Conservation (phyloP, 805 yeast genomes). For the Candida ascalaphidarum region DNA sequence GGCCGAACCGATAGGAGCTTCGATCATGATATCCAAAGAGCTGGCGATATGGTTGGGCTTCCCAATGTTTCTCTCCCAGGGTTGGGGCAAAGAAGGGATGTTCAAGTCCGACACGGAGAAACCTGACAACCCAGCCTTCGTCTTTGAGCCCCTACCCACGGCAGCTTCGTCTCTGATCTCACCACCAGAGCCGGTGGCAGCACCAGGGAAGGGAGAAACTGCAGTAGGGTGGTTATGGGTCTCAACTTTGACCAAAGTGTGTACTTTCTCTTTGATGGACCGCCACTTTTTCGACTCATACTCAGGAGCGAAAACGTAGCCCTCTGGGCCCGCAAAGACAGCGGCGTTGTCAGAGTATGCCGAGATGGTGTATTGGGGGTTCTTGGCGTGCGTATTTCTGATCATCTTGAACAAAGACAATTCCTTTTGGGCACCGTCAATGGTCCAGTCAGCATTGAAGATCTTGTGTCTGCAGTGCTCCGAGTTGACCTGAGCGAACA, state of each 20-base stretch:
- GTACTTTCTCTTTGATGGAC: constrained; percentile 68
- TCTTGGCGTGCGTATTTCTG: constrained; percentile 78
- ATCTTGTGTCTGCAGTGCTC: constrained; percentile 99
- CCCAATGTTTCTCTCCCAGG: constrained; percentile 92
- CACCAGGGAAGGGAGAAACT: constrained; percentile 98
- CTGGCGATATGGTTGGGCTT: constrained; percentile 91
- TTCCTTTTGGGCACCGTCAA: constrained; percentile 72
- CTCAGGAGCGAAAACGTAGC: constrained; percentile 74
- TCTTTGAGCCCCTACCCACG: constrained; percentile 95
- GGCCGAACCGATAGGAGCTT: constrained; percentile 96
- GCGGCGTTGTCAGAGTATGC: constrained; percentile 99
- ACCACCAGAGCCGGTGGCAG: constrained; percentile 99
- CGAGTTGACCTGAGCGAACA: constrained; percentile 99
- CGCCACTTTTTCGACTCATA: constrained; percentile 63
- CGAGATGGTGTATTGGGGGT: constrained; percentile 76
- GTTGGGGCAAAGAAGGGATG: constrained; percentile 80
- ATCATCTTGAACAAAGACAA: constrained; percentile 86
- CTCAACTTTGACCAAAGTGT: constrained; percentile 90
- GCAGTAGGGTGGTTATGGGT: constrained; percentile 99
- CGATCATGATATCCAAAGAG: constrained; percentile 87
- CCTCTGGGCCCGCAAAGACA: constrained; percentile 77
- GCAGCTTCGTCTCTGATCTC: constrained; percentile 99
- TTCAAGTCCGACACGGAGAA: constrained; percentile 84
- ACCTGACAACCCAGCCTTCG: constrained; percentile 95
- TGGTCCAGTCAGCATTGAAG: constrained; percentile 97